Evolutionary conservation across 305 asterid genomes (phyloP).

Genomic region (Fraxinus albicans): DNA sequence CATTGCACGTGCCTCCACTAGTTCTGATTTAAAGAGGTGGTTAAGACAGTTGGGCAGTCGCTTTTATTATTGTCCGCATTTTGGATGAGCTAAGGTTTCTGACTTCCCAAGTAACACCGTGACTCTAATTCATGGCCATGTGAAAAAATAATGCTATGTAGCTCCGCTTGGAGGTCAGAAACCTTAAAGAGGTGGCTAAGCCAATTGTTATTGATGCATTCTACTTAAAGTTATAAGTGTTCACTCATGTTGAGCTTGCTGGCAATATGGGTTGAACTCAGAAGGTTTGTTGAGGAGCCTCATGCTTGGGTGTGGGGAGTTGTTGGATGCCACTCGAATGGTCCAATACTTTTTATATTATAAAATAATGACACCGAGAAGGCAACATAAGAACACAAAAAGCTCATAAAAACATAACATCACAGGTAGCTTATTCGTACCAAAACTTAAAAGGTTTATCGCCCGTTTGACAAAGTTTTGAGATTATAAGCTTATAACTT

Average conservation of each 20-base stretch:
- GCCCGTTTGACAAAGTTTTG: neutral
- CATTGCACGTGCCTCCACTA: no score
- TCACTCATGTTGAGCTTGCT: neutral
- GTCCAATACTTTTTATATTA: neutral
- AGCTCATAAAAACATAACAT: neutral
- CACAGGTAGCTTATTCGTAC: neutral
- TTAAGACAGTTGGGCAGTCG: conserved; percentile 23
- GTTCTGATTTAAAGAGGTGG: neutral
- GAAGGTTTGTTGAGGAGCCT: neutral
- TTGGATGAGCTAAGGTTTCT: conserved; percentile 33
- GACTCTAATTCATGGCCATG: neutral
- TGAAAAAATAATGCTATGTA: neutral
- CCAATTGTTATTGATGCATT: neutral
- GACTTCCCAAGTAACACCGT: neutral
- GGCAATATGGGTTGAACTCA: neutral
- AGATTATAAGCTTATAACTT: neutral
- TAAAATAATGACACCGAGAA: neutral
- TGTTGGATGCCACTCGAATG: neutral
- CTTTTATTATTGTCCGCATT: conserved; percentile 38
- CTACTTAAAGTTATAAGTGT: neutral
- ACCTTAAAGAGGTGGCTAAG: no score
- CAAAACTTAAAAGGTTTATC: neutral
- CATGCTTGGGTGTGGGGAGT: neutral
- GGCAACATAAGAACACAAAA: neutral
- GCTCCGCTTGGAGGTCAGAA: neutral